Conservation (phyloP, 305 asterid genomes). For the Solanum hybrid region DNA sequence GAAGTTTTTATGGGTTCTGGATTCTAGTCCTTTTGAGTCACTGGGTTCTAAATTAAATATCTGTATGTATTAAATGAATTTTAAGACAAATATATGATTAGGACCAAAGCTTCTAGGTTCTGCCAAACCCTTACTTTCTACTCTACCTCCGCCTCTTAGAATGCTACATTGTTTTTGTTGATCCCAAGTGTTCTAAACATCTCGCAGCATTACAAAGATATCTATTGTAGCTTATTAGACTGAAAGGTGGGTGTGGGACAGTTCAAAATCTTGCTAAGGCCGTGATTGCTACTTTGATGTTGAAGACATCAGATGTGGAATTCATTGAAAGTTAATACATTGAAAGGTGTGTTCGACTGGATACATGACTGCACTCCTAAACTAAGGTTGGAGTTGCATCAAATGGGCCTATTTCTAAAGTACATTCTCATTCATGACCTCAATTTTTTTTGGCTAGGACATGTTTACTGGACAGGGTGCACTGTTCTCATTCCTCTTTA, state of each 20-base stretch:
- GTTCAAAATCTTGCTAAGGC: not conserved
- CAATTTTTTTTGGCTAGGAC: not conserved
- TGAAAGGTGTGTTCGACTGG: not conserved
- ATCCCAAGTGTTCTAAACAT: not conserved
- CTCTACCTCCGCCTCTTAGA: not conserved
- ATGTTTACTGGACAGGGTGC: not conserved
- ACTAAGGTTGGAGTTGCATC: not conserved
- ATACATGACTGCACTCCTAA: not conserved
- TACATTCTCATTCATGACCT: not conserved
- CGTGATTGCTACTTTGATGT: not conserved
- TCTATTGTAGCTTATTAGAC: not conserved
- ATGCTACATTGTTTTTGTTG: not conserved
- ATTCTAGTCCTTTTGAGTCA: not conserved
- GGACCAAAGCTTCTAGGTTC: not conserved
- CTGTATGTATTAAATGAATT: not conserved
- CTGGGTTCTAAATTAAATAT: not conserved
- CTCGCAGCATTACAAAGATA: not conserved
- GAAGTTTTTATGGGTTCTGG: not conserved
- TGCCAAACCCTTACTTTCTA: not conserved
- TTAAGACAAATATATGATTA: not conserved
- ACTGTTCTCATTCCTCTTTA: not conserved
- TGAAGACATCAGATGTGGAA: not conserved
- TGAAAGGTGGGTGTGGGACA: not conserved
- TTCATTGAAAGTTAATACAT: not conserved
- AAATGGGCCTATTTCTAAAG: not conserved